Base-by-base conservation (phyloP, 192 early-diverging fungal species). In the Cladochytrium replicatum region DNA sequence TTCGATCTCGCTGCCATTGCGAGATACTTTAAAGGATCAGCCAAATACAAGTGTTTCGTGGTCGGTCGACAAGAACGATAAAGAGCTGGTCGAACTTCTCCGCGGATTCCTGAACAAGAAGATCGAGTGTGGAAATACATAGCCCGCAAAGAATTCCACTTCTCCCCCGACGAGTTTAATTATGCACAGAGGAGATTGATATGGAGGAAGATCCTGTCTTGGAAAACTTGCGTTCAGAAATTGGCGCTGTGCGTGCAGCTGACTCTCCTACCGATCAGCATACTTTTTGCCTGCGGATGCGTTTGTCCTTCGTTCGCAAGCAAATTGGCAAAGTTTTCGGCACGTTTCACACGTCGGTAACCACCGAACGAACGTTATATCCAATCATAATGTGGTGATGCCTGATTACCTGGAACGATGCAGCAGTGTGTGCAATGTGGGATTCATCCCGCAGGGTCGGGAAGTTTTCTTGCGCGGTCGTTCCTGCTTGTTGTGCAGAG, bases 331-430 rank as follows among this genome's bases (percentile, higher is more conserved):
- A n/a, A n/a, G n/a, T n/a, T 11, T 9, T 6, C 8, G 63, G 44
- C 43, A 63, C 6, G 46, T n/a, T n/a, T n/a, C n/a, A n/a, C n/a
- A n/a, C n/a, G n/a, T n/a, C n/a, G n/a, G n/a, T n/a, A n/a, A n/a
- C n/a, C n/a, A n/a, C n/a, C n/a, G n/a, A n/a, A n/a, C n/a, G n/a
- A n/a, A n/a, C n/a, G n/a, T n/a, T n/a, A n/a, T n/a, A n/a, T n/a
- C n/a, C n/a, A n/a, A n/a, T n/a, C n/a, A n/a, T n/a, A n/a, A 46
- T 88, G 86, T 46, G n/a, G 58, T 86, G 52, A 87, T 85, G 59
- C 84, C 83, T 2, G 87, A 89, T 55, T 89, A 75, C 51, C 84
- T 83, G 23, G 86, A 80, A n/a, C 63, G 78, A 41, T 83, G 72
- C 32, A 67, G 63, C 1, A 72, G 84, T 67, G 78, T 88, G 30